phyloP scores from a whole-genome alignment of 345 rosid genomes.

The Lepidium africanum region DNA sequence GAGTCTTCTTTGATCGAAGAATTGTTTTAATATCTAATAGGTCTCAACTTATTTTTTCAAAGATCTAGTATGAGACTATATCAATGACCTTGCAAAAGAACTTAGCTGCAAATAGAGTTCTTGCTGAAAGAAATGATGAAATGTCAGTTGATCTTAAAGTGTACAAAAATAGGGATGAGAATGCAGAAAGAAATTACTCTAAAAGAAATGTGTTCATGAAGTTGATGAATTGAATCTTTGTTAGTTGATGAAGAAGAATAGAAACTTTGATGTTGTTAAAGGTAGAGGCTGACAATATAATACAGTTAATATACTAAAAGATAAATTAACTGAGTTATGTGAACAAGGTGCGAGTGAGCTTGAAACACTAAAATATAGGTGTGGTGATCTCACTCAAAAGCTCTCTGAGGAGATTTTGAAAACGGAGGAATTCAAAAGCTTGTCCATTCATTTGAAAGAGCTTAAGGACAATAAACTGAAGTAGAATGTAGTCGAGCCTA shows the following conservation, averaged over 20 bases:
- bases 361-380: constrained; percentile 38
- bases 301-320: constrained; percentile 42
- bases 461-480: constrained; percentile 88
- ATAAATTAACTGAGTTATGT: constrained; percentile 46
- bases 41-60: constrained; percentile 37
- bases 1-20: constrained; percentile 28
- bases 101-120: constrained; percentile 36
- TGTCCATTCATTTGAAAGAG: constrained; percentile 75
- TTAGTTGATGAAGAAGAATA: constrained; percentile 41
- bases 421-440: constrained; percentile 81
- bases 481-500: constrained; percentile 49
- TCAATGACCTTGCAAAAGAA: constrained; percentile 41
- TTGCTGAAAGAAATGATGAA: constrained; percentile 29
- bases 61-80: constrained; percentile 44
- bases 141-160: constrained; percentile 38
- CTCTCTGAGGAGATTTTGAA: constrained; percentile 75
- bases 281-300: constrained; percentile 58
- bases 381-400: constrained; percentile 51
- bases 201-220: constrained; percentile 37
- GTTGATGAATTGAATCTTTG: constrained; percentile 45
- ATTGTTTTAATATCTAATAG: constrained; percentile 42
- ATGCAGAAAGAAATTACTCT: constrained; percentile 24
- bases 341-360: constrained; percentile 38
- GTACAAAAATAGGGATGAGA: constrained; percentile 27
- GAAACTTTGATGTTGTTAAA: constrained; percentile 47